These are phyloP conservation scores for Verticillium longisporum DNA, from an alignment of 2,329 filamentous ascomycete genomes.

Conservation along the genomic window DNA sequence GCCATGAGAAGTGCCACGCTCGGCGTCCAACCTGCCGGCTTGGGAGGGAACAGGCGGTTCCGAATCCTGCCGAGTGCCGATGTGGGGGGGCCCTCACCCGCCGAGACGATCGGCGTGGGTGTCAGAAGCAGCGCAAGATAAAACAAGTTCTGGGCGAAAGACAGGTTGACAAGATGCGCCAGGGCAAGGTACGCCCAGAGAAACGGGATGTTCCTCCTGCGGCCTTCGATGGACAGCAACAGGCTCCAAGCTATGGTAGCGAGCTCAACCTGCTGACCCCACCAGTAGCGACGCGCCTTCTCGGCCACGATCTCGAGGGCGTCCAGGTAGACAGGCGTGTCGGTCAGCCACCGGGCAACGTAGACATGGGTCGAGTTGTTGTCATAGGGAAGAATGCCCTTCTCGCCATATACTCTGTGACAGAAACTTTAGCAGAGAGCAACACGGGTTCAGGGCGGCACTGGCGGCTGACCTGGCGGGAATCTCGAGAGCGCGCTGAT, in stretches of 20 bases:
- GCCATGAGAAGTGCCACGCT: slow-evolving; percentile 26
- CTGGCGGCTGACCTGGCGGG: slow-evolving; percentile 24
- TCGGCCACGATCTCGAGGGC: slow-evolving; percentile 48
- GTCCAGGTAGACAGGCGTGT: slow-evolving; percentile 44
- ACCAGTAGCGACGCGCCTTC: slow-evolving; percentile 51
- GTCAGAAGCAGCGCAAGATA: slow-evolving; percentile 51
- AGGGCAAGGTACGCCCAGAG: slow-evolving; percentile 51
- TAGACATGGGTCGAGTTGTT: slow-evolving; percentile 23
- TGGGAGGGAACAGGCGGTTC: slow-evolving; percentile 26
- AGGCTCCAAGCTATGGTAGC: slow-evolving; percentile 47
- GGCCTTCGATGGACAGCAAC: slow-evolving; percentile 52
- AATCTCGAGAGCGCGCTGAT: slow-evolving; percentile 26
- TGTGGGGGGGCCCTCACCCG: slow-evolving; percentile 16
- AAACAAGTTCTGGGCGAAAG: slow-evolving; percentile 58
- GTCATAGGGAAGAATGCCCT: slow-evolving; percentile 27
- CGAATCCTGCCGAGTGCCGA: slow-evolving; percentile 22
- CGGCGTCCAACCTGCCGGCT: slow-evolving; percentile 37
- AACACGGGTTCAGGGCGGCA: background rate
- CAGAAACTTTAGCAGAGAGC: background rate
- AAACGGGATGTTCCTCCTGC: slow-evolving; percentile 46
- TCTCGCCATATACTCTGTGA: slow-evolving; percentile 18
- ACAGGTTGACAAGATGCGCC: slow-evolving; percentile 52
- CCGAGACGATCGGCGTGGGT: slow-evolving; percentile 35
- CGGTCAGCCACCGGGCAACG: slow-evolving; percentile 44
- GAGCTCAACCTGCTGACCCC: slow-evolving; percentile 54